phyloP scores from a whole-genome alignment of 371 early-diverging fungal species.

The Mucor piriformis region DNA sequence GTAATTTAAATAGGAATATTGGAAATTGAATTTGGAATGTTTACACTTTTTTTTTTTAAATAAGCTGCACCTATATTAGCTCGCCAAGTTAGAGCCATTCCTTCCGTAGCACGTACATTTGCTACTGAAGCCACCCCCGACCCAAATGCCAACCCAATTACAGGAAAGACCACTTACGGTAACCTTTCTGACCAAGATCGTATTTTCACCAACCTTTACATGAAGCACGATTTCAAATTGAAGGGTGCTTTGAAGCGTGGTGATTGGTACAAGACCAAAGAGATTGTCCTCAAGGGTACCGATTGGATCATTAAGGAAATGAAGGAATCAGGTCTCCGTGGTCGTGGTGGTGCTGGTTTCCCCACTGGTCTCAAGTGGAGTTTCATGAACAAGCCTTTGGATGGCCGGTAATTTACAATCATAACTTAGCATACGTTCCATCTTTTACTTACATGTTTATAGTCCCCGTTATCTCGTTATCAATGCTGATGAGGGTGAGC shows the following conservation, averaged over 20 bases:
- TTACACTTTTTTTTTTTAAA: slow-evolving; percentile 6
- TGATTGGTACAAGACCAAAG: slow-evolving; percentile 99
- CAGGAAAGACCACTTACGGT: slow-evolving; percentile 65
- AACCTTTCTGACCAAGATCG: slow-evolving; percentile 90
- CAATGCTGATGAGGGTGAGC: slow-evolving; percentile 98
- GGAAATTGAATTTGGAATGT: neutral
- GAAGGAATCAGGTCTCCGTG: slow-evolving; percentile 94
- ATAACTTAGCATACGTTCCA: neutral
- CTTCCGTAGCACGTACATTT: slow-evolving; percentile 42
- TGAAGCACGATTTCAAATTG: slow-evolving; percentile 87
- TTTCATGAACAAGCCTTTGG: slow-evolving; percentile 96
- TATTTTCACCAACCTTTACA: slow-evolving; percentile 97
- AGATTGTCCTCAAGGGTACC: slow-evolving; percentile 93
- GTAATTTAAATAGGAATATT: slow-evolving; percentile 21
- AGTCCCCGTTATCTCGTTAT: slow-evolving; percentile 94
- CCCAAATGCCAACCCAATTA: slow-evolving; percentile 56
- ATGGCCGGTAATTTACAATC: slow-evolving; percentile 61
- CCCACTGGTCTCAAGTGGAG: slow-evolving; percentile 98
- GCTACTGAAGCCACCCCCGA: slow-evolving; percentile 49
- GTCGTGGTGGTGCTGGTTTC: slow-evolving; percentile 98
- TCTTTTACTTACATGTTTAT: slow-evolving; percentile 4
- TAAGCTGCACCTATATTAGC: slow-evolving; percentile 25
- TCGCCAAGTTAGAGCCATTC: slow-evolving; percentile 29
- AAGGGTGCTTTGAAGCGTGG: slow-evolving; percentile 92
- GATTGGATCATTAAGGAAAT: slow-evolving; percentile 97